Percentiles rank a stretch among this genome's conserved stretches.
These are phyloP conservation scores for Hylodesmum podocarpum DNA, from an alignment of 306 rosid genomes.

Conservation along the genomic window DNA sequence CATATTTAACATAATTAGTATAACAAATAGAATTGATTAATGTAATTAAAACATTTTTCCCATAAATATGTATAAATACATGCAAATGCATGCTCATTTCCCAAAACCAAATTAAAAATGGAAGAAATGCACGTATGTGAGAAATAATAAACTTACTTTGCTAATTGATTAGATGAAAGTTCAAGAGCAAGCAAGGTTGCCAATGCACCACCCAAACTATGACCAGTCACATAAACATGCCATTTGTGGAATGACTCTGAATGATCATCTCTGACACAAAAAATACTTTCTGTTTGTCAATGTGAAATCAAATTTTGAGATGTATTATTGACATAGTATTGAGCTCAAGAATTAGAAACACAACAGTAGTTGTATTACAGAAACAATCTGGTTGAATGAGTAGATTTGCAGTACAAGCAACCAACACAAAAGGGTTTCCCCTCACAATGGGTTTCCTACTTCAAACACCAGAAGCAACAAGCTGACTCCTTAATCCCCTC, in stretches of 20 bases:
- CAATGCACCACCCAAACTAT: conserved; percentile 96
- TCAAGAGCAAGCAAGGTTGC: conserved; percentile 96
- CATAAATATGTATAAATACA: not conserved
- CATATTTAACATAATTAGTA: not conserved
- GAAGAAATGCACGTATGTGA: conserved; percentile 21
- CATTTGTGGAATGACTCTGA: conserved; percentile 62
- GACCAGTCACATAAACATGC: conserved; percentile 94
- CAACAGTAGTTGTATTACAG: not conserved
- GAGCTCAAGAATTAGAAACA: not conserved
- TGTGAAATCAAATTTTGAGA: conserved; percentile 1
- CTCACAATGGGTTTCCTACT: not conserved
- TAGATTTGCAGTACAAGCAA: not conserved
- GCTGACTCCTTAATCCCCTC: not conserved
- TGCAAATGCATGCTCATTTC: not conserved
- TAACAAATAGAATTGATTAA: not conserved
- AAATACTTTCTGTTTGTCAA: conserved; percentile 11
- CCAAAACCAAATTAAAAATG: conserved; percentile 1
- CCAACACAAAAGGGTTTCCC: not conserved
- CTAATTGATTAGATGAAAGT: conserved; percentile 82
- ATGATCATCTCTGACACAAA: conserved; percentile 62
- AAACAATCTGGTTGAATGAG: not conserved
- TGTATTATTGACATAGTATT: not conserved
- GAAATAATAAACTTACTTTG: conserved; percentile 61
- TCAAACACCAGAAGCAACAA: not conserved
- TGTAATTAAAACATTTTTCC: not conserved